phyloP scores from a whole-genome alignment of 148 eudicot genomes.

The Spergularia bocconei region DNA sequence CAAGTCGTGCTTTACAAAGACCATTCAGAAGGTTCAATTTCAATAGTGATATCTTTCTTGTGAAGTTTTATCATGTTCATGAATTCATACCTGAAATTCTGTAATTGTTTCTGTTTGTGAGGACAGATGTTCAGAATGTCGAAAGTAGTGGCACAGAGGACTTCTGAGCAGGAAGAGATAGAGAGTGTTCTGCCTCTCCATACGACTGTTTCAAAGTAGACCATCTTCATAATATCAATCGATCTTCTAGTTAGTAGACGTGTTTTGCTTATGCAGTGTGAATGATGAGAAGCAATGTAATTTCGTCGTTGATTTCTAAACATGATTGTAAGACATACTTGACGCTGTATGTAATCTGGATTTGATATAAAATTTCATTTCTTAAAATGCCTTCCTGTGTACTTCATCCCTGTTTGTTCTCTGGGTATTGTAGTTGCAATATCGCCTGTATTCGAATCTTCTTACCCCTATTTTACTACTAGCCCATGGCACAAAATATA shows the following conservation, averaged over 20 bases:
- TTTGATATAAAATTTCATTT: background rate
- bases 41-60: background rate
- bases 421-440: no score
- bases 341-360: background rate
- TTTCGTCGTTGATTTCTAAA: background rate
- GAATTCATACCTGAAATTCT: background rate
- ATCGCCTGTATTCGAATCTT: no score
- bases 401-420: no score
- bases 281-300: background rate
- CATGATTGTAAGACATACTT: background rate
- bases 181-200: conserved; percentile 56
- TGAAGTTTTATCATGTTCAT: background rate
- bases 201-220: conserved; percentile 42
- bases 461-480: no score
- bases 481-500: no score
- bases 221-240: background rate
- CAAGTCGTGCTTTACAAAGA: conserved; percentile 78
- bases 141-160: conserved; percentile 62
- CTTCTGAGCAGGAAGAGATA: conserved; percentile 36
- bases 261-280: background rate
- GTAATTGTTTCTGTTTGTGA: background rate
- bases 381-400: background rate
- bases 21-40: conserved; percentile 60
- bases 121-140: conserved; percentile 89
- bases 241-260: background rate